A percentile compares a stretch with the other conserved stretches of the same genome.
phyloP scores from a whole-genome alignment of 257 asterid species.

The Parsonsia alboflavescens region DNA sequence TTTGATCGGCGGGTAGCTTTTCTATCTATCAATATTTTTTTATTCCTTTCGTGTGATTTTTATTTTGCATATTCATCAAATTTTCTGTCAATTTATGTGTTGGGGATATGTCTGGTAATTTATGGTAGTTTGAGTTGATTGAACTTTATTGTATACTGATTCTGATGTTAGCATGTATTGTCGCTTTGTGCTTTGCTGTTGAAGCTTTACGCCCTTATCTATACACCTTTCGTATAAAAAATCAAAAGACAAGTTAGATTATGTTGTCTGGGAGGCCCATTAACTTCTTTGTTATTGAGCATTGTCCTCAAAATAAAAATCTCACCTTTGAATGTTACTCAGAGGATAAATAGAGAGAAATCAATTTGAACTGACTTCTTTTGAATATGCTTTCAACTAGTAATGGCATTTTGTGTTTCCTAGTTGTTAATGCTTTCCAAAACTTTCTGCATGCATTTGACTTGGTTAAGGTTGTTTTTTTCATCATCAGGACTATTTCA shows the following conservation, averaged over 20 bases:
- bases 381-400: not conserved
- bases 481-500: slow-evolving; percentile 66
- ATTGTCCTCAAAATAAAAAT: not conserved
- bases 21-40: not conserved
- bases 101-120: not conserved
- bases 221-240: not conserved
- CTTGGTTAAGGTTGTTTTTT: not conserved
- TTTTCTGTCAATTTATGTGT: not conserved
- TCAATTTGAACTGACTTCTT: not conserved
- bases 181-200: not conserved
- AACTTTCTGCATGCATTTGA: not conserved
- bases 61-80: not conserved
- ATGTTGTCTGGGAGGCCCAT: not conserved
- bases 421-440: not conserved
- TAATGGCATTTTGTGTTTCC: not conserved
- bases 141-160: not conserved
- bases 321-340: not conserved
- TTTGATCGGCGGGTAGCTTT: slow-evolving; percentile 82
- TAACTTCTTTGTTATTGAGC: not conserved
- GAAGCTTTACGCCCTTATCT: not conserved
- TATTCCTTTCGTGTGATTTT: not conserved
- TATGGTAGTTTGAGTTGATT: not conserved
- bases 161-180: no score
- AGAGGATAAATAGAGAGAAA: not conserved
- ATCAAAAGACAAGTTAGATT: not conserved